Conservation (phyloP, 2,329 filamentous ascomycete species). For the Drechslerella coelobrocha region DNA sequence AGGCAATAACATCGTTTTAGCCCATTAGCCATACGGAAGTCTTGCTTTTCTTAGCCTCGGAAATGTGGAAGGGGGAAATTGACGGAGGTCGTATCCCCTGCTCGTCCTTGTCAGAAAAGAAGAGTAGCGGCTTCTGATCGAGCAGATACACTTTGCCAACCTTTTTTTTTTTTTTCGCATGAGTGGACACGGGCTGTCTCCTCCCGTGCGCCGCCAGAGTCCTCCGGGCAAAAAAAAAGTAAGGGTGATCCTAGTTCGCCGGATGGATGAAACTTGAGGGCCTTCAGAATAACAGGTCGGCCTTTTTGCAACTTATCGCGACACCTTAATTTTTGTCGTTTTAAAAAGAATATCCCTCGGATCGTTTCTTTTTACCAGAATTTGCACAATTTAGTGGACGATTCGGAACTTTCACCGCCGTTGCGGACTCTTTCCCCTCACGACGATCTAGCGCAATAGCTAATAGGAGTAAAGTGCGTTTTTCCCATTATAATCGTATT, state of each 20-base stretch:
- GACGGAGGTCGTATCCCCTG: conserved; percentile 47
- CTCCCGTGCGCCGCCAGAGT: conserved; percentile 40
- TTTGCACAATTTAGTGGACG: conserved; percentile 17
- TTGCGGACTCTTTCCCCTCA: conserved; percentile 42
- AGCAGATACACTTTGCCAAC: conserved; percentile 32
- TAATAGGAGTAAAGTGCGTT: conserved; percentile 5
- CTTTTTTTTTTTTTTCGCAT: conserved; percentile 15
- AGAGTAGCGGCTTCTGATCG: conserved; percentile 44
- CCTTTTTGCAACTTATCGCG: conserved; percentile 18
- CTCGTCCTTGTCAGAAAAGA: conserved; percentile 43
- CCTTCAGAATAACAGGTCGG: conserved; percentile 36
- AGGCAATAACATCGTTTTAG: neutral
- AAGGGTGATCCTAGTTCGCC: conserved; percentile 41
- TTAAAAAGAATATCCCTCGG: conserved; percentile 39
- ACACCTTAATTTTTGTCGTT: conserved; percentile 1
- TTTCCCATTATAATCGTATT: conserved; percentile 7
- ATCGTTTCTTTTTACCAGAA: conserved; percentile 38
- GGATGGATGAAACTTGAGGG: conserved; percentile 48
- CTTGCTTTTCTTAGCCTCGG: conserved; percentile 46
- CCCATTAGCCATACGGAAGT: conserved; percentile 11
- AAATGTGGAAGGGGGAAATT: conserved; percentile 51
- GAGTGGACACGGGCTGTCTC: conserved; percentile 46
- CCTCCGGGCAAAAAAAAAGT: conserved; percentile 39
- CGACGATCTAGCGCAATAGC: too few species aligned
- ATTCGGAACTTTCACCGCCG: conserved; percentile 19